A percentile compares a stretch with the other conserved stretches of the same genome.
These are phyloP conservation scores for Trypanosoma mega DNA, from an alignment of 208 protist genomes.

Conservation along the genomic window DNA sequence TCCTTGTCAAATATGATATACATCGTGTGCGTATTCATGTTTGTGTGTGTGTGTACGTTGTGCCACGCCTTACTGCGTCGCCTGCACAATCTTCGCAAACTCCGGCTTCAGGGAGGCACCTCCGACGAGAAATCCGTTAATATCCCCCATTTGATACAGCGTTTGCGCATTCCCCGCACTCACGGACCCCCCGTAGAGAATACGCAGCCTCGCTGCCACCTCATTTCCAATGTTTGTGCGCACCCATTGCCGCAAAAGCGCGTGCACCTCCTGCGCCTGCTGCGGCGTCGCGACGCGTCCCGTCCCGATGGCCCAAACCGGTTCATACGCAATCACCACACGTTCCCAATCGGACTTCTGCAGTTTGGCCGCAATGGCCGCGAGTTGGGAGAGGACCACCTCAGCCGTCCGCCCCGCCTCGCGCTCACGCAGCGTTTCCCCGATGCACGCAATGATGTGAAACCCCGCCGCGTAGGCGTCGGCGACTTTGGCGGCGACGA, in stretches of 20 bases:
- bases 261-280: conserved; percentile 95
- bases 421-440: conserved; percentile 95
- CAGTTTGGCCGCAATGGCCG: conserved; percentile 73
- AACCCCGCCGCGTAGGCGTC: conserved; percentile 85
- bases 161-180: conserved; percentile 87
- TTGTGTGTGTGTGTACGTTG: not conserved
- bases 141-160: conserved; percentile 91
- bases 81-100: conserved; percentile 95
- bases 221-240: conserved; percentile 77
- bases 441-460: conserved; percentile 96
- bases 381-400: conserved; percentile 91
- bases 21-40: not conserved
- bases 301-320: conserved; percentile 99
- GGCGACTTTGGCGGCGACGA: conserved; percentile 93
- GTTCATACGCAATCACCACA: conserved; percentile 99
- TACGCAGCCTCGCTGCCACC: conserved; percentile 90
- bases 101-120: conserved; percentile 97
- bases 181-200: conserved; percentile 99
- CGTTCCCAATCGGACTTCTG: conserved; percentile 84
- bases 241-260: conserved; percentile 90
- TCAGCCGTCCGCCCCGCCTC: conserved; percentile 89
- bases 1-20: not conserved
- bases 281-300: conserved; percentile 96
- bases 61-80: conserved; percentile 34
- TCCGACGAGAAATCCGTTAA: conserved; percentile 99